Evolutionary conservation across 2,329 filamentous ascomycete species (phyloP), one percentile per base, ranked within the genome.

Genomic region (Diplodia intermedia): DNA sequence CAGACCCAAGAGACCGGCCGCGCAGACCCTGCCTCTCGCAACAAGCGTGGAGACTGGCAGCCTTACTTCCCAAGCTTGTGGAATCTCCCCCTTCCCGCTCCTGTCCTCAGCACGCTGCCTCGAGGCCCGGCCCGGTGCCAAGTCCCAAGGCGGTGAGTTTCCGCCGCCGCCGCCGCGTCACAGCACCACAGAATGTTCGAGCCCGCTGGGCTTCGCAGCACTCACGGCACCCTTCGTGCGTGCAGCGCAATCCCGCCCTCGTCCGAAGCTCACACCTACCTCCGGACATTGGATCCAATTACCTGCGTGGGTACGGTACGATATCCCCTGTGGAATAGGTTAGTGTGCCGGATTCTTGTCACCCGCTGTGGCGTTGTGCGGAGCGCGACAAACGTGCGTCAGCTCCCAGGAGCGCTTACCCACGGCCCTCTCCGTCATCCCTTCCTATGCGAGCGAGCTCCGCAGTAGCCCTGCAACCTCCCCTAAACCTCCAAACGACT

Each of bases 121-220:
- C 38, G 36, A 54, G 62, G 50, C 53, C 40, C 62, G 50, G 62
- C 63, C 60, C 60, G 60, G 60, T 12, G 60, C 60, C 60, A 63
- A 63, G 60, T n/a, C 60, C 5, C 26, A 20, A 18, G 57, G 57
- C 57, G 47, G 43, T 52, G 60, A 52, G 40, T 29, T 36, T 50
- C 57, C 57, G 60, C 60, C 29, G 60, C n/a, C 23, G 56, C 38
- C 26, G 26, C 26, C 26, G 26, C 26, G 26, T 26, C 26, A 4
- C 26, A 26, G 26, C 26, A 4, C 26, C 4, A 26, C 26, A 26
- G 26, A 26, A 26, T 26, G 26, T 26, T 26, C 26, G 26, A 26
- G 26, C 26, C 26, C 26, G 26, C 26, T 26, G 26, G 4, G 26
- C 26, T 26, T 4, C 26, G 23, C 23, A 26, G 26, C 3, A 26